Conservation (phyloP, 2,329 filamentous ascomycete species). For the Aspergillus ibericus region DNA sequence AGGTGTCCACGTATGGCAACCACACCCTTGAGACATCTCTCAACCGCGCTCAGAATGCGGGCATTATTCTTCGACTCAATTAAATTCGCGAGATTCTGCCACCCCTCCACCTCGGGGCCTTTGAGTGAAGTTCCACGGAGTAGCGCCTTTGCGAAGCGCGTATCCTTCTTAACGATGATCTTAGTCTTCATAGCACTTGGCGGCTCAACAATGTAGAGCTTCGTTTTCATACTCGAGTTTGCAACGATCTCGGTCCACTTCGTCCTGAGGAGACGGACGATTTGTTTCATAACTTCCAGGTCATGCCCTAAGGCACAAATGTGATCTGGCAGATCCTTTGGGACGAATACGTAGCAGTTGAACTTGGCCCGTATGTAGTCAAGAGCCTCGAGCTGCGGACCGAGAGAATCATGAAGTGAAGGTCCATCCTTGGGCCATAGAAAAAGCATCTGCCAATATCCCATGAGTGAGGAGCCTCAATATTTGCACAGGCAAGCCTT, state of each 20-base stretch:
- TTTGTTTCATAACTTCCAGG: constrained; percentile 38
- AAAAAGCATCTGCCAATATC: constrained; percentile 36
- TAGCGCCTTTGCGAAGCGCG: constrained; percentile 18
- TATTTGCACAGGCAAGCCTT: not conserved
- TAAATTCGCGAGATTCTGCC: constrained; percentile 20
- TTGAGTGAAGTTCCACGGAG: constrained; percentile 23
- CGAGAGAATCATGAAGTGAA: constrained; percentile 42
- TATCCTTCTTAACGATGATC: constrained; percentile 27
- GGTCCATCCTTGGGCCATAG: constrained; percentile 49
- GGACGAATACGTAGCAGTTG: constrained; percentile 44
- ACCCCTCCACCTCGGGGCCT: constrained; percentile 19
- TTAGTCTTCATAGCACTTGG: constrained; percentile 24
- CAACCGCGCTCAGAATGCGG: constrained; percentile 31
- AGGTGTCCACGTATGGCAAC: constrained; percentile 36
- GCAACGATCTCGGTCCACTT: constrained; percentile 32
- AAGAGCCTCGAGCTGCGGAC: constrained; percentile 44
- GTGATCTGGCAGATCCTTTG: constrained; percentile 29
- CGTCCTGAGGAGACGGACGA: constrained; percentile 30
- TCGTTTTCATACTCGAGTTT: constrained; percentile 30
- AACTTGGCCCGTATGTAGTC: constrained; percentile 46
- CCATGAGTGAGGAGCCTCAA: not conserved
- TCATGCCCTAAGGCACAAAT: constrained; percentile 33
- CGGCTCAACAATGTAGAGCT: constrained; percentile 36
- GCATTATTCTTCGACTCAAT: constrained; percentile 32
- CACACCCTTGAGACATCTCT: constrained; percentile 32